These are phyloP conservation scores for Phytophthora gonapodyides DNA, from an alignment of 352 stramenopile species.

Conservation along the genomic window DNA sequence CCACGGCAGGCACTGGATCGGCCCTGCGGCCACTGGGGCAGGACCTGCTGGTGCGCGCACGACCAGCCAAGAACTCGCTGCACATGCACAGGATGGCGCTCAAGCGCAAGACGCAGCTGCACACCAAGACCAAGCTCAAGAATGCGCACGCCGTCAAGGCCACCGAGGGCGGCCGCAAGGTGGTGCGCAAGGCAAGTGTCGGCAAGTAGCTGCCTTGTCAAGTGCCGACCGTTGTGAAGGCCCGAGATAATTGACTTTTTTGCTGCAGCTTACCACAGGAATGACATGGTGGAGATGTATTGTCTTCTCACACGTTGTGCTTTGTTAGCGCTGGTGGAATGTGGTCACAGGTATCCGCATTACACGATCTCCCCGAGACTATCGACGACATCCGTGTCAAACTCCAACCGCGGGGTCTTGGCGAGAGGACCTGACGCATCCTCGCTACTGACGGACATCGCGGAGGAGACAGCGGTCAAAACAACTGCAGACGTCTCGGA, in stretches of 20 bases:
- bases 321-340: no score
- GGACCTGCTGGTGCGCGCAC: conserved; percentile 60
- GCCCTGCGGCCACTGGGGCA: conserved; percentile 57
- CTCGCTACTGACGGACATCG: conserved; percentile 16
- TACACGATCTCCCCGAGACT: conserved; percentile 64
- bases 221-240: neutral
- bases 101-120: conserved; percentile 70
- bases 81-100: conserved; percentile 84
- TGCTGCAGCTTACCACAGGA: conserved; percentile 1
- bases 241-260: conserved; percentile 15
- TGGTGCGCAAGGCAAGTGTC: conserved; percentile 57
- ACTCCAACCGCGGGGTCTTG: conserved; percentile 64
- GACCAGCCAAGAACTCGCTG: conserved; percentile 74
- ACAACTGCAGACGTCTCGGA: conserved; percentile 4
- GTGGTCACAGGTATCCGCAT: conserved; percentile 1
- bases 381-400: conserved; percentile 63
- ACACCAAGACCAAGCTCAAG: conserved; percentile 63
- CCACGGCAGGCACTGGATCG: conserved; percentile 9
- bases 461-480: conserved; percentile 18
- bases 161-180: conserved; percentile 48
- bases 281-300: neutral
- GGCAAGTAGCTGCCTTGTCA: conserved; percentile 33
- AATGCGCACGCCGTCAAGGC: conserved; percentile 39
- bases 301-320: no score
- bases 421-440: conserved; percentile 28